Evolutionary conservation across 1,284 basidiomycete species (phyloP), one percentile per base, ranked within the genome.

Genomic region (Malassezia pachydermatis): DNA sequence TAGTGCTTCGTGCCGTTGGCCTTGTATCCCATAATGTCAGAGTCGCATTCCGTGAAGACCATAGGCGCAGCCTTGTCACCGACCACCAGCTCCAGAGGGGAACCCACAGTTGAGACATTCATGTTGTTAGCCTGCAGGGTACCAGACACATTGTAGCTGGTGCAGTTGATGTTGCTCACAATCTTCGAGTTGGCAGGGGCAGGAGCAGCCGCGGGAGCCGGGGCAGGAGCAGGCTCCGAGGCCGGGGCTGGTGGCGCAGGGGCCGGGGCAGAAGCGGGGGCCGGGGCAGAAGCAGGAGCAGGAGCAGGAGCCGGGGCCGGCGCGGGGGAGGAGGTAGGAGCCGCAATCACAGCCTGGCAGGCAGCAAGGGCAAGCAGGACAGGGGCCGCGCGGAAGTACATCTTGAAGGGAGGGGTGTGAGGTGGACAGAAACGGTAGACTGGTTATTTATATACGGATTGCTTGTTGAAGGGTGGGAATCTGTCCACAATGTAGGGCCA

Each of bases 11-110:
- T 29, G 27, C 17, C 44, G 0, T 28, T 22, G 14, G 20, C 1
- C 14, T 47, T 30, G 32, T 8, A 4, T 25, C 14, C 32, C 38
- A 52, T 25, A 8, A 25, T 23, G 17, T 22, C 4, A 16, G 50
- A 52, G 10, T 17, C 32, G 50, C 50, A 52, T 45, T 52, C 50
- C 14, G 19, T 34, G 34, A 52, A 52, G 19, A 34, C 13, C 11
- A 52, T 3, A 6, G 39, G 7, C 7, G 41, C 38, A 5, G 17
- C 33, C 2, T 47, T 9, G 5, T 20, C 39, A 5, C 25, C 33
- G 7, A 41, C 13, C 11, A 5, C 16, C 4, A 52, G 44, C 22
- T 36, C 28, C 13, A 14, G 20, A 24, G 34, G 25, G 28, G 10
- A 25, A 33, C 30, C 50, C 4, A n/a, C 23, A 23, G 47, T 13